Base-by-base conservation (phyloP, 2,329 filamentous ascomycete species). In the Lithohypha guttulata region DNA sequence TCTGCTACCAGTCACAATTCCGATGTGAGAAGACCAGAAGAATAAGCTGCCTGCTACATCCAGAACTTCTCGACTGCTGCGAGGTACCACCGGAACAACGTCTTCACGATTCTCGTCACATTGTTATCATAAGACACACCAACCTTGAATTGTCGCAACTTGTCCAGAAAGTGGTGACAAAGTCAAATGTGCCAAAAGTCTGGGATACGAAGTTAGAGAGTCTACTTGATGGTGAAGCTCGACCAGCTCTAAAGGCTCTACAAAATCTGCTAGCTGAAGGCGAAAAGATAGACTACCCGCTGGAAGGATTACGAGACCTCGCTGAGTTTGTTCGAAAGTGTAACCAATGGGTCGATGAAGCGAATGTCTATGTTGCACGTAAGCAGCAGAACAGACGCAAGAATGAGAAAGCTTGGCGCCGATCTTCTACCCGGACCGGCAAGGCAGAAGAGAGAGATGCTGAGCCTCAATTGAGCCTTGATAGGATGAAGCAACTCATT, bases 351-450 rank as follows among this genome's bases (percentile, higher is more conserved):
- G 85, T 95, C 47, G 91, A 96, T 54, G 89, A 96, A 64, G 91
- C 91, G 49, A 91, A 84, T 54, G 87, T 83, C 57, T 98, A 93
- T 66, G 94, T 87, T 55, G 87, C 91, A 43, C 83, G 91, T 52
- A 98, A 98, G 66, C 89, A 95, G 65, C 89, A 95, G 62, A 93
- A 93, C 56, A 82, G 91, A 47, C 84, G 89, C 45, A 96, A 96
- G 63, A 93, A 82, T 59, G 89, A 95, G 54, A 91, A 85, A 56
- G 75, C 75, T 30, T 91, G 82, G 77, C 82, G 85, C 48, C 80
- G 76, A 53, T 75, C 74, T 51, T 62, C 63, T 36, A 71, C 79
- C 35, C 89, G 82, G 59, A 80, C 78, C 36, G 75, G 81, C 39
- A 87, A 95, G 54, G 71, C 81, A 51, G 91, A 93, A 61, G 84